phyloP scores from a whole-genome alignment of 2,329 filamentous ascomycete genomes.

The Pezicula rhizophila region DNA sequence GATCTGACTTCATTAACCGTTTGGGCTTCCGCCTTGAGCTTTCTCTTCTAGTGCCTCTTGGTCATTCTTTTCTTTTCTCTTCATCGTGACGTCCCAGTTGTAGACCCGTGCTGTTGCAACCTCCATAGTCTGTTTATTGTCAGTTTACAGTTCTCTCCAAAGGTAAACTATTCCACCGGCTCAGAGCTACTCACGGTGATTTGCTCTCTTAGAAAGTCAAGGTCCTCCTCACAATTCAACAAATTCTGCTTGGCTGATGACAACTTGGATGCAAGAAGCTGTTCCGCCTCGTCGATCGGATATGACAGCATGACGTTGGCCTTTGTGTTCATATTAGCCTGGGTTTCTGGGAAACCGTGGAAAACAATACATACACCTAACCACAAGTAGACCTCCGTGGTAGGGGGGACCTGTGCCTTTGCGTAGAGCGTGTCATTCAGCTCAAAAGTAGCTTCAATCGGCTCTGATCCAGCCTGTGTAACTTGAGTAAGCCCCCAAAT shows the following conservation, averaged over 20 bases:
- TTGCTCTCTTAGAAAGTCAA: constrained; percentile 92
- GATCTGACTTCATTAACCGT: constrained; percentile 17
- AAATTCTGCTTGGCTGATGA: constrained; percentile 73
- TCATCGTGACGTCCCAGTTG: constrained; percentile 97
- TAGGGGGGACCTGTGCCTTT: constrained; percentile 74
- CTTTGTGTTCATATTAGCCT: constrained; percentile 33
- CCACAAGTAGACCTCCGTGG: constrained; percentile 94
- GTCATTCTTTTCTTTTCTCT: constrained; percentile 79
- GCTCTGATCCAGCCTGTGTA: constrained; percentile 42
- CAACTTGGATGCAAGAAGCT: constrained; percentile 71
- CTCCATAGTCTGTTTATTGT: constrained; percentile 54
- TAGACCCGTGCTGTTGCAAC: constrained; percentile 96
- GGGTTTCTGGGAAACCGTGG: background rate
- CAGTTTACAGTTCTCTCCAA: constrained; percentile 7
- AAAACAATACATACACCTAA: constrained; percentile 61
- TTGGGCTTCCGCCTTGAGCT: constrained; percentile 26
- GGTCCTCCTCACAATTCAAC: constrained; percentile 87
- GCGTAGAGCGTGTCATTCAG: constrained; percentile 94
- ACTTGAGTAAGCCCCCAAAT: constrained; percentile 8
- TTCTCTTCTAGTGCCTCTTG: constrained; percentile 37
- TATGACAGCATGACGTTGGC: constrained; percentile 98
- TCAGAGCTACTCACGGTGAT: constrained; percentile 65
- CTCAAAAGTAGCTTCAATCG: constrained; percentile 89
- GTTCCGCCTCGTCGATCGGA: constrained; percentile 79
- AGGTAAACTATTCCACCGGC: background rate